Evolutionary conservation across 2,329 filamentous ascomycete species (phyloP).

Genomic region (Akanthomyces uredinophilus): DNA sequence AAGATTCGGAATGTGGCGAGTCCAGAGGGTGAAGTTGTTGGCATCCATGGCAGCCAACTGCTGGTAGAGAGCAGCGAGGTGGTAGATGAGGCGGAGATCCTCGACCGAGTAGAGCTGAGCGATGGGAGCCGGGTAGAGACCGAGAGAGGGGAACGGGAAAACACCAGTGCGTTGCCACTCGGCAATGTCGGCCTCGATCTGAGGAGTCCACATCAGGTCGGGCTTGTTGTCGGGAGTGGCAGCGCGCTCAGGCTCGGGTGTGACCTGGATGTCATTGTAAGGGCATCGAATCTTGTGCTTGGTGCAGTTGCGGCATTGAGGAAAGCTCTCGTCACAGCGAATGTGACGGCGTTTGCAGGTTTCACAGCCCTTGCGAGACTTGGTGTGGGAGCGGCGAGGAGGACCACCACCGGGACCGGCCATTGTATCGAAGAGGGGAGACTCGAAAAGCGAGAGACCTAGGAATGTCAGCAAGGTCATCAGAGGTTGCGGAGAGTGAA

Average conservation of each 20-base stretch:
- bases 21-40: slow-evolving; percentile 86
- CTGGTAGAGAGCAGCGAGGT: slow-evolving; percentile 79
- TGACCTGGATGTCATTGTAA: slow-evolving; percentile 80
- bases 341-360: slow-evolving; percentile 98
- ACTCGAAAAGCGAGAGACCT: slow-evolving; percentile 26
- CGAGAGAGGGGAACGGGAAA: slow-evolving; percentile 79
- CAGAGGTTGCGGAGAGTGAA: not conserved
- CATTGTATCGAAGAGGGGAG: slow-evolving; percentile 50
- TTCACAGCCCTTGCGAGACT: slow-evolving; percentile 96
- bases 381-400: slow-evolving; percentile 88
- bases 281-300: slow-evolving; percentile 98
- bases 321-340: slow-evolving; percentile 94
- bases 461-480: not conserved
- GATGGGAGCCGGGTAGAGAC: slow-evolving; percentile 68
- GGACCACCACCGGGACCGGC: slow-evolving; percentile 92
- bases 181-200: slow-evolving; percentile 75
- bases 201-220: slow-evolving; percentile 77
- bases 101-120: slow-evolving; percentile 69
- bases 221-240: slow-evolving; percentile 59
- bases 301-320: slow-evolving; percentile 97
- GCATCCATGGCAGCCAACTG: slow-evolving; percentile 73
- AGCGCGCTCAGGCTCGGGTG: slow-evolving; percentile 56
- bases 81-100: slow-evolving; percentile 84
- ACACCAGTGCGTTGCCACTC: slow-evolving; percentile 78
- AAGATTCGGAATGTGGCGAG: slow-evolving; percentile 74